Evolutionary conservation across 1,139 yeast species (phyloP), one percentile per base, ranked within the genome.

Genomic region (Zygotorulaspora mrakii): DNA sequence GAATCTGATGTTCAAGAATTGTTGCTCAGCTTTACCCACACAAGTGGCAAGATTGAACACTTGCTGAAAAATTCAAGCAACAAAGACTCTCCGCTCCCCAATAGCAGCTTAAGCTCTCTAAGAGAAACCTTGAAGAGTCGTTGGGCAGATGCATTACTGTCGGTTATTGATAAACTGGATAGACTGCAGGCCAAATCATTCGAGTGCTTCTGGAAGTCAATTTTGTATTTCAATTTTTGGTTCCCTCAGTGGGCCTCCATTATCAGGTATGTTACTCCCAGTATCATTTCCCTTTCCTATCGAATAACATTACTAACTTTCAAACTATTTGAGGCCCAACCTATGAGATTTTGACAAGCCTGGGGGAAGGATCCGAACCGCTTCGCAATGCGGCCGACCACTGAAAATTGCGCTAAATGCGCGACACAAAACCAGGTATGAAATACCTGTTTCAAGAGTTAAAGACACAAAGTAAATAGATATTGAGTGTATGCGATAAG

Each of bases 171-270:
- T 24, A 25, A 12, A 9, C 32, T 47, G 13, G 48, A 45, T 27
- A 33, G 31, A 14, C 17, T 43, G 8, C 50, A 47, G 26, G 34
- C 43, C 16, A 43, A 37, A 23, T 5, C 31, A 21, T 45, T 45
- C 17, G 49, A 47, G 28, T 35, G 37, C 17, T 21, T 47, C 9
- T 47, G 50, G 42, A 24, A 39, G 4, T 18, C 35, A 12, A 25
- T 46, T n/a, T 35, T 47, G 7, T 39, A 45, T 35, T 29, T 43
- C 20, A 40, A 45, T 24, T 25, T 45, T 16, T 37, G 42, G 27
- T 38, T 43, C 25, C 50, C 50, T 5, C 36, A 39, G 24, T 17
- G 33, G n/a, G 29, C 41, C 5, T 21, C 39, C 12, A 17, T 37
- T 20, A 26, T 40, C 27, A 37, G 42, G 46, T 42, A 42, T 42